Evolutionary conservation across 78 protist species (phyloP).

Genomic region (Dictyostelium brefeldianum): DNA sequence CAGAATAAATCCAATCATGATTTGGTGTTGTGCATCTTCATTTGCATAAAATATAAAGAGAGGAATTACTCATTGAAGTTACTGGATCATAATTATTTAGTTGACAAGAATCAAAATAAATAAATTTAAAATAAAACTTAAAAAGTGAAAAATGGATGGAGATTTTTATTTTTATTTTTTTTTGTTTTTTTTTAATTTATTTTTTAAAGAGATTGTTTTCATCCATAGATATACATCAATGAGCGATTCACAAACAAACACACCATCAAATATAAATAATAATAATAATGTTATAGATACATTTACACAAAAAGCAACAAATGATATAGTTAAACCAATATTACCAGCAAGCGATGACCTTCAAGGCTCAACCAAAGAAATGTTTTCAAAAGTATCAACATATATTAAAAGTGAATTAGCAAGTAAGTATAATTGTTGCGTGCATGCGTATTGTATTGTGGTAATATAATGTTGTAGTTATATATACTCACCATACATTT

Average conservation of each 20-base stretch:
- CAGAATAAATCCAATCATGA: too few species aligned
- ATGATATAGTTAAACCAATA: conserved; percentile 51
- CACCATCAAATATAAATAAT: not conserved
- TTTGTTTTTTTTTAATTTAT: not conserved
- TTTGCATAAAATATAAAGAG: too few species aligned
- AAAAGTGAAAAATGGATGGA: not conserved
- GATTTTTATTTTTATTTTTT: not conserved
- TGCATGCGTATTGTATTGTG: too few species aligned
- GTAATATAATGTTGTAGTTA: too few species aligned
- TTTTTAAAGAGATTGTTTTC: too few species aligned
- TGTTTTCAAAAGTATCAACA: conserved; percentile 76
- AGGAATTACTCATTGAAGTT: too few species aligned
- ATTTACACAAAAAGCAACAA: conserved; percentile 45
- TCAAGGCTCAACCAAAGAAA: conserved; percentile 34
- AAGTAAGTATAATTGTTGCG: too few species aligned
- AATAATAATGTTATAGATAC: not conserved
- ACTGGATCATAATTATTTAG: too few species aligned
- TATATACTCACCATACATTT: not conserved
- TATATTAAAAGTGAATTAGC: conserved; percentile 62
- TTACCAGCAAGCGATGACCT: conserved; percentile 41
- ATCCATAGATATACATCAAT: too few species aligned
- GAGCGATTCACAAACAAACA: too few species aligned
- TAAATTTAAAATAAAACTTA: not conserved
- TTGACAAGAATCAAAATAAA: not conserved
- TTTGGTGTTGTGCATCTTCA: too few species aligned